Evolutionary conservation across 164 flowering plant genomes (phyloP), one percentile per base, ranked within the genome.

Genomic region (Vitis labrusca): DNA sequence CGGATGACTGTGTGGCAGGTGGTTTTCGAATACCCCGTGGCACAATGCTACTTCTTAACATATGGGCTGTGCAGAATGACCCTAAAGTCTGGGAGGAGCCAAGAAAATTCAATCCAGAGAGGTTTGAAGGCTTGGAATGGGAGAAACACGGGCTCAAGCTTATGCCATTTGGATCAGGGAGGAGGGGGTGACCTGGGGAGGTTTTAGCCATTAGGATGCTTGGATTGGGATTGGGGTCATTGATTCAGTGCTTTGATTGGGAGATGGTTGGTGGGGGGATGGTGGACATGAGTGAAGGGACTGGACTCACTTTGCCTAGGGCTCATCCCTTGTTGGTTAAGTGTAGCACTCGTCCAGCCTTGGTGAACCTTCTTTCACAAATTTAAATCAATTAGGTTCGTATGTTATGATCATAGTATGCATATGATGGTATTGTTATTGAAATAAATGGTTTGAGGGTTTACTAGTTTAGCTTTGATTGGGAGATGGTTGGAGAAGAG

Each of bases 161-260:
- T 17, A 74, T 81, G 74, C 85, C 88, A 3, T 87, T 87, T 53
- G 84, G 88, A 51, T 49, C 63, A 2, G 88, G 88, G 1, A 61
- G 88, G 64, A 75, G 88, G 52, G 67, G 77, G 0, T 85, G 88
- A 17, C 91, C 87, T 8, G 87, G 85, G 5, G 86, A 76, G 7
- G 76, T 66, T 1, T 65, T 86, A 71, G 86, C 75, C 2, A 66
- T 65, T 68, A 71, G 81, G 0, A 27, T 76, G 66, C 63, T 84
- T 3, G 81, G 80, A 8, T 53, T 81, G 67, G 72, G 69, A 0
- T 57, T 86, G 58, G 88, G 85, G 0, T 64, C 80, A 0, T 11
- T 83, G 10, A 68, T 82, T 49, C 85, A 85, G 59, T 85, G 87
- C 70, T 84, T 85, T 64, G 85, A 84, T 56, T 85, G 89, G 89